Percentiles rank a stretch among this genome's conserved stretches.
These are phyloP conservation scores for Leccinum imitatum DNA, from an alignment of 768 basidiomycete species.

Conservation along the genomic window DNA sequence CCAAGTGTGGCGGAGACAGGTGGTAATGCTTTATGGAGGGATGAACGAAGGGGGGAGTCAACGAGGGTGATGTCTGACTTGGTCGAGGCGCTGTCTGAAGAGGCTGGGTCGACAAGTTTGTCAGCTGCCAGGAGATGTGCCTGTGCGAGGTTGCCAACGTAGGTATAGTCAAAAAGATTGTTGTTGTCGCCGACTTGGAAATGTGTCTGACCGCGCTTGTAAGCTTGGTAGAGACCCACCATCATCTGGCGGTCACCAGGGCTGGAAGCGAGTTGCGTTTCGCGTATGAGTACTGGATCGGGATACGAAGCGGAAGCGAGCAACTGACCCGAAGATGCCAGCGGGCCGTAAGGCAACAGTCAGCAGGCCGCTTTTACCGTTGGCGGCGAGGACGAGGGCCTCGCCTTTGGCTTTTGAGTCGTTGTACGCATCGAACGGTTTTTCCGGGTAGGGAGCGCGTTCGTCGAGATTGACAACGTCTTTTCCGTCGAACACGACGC, in stretches of 20 bases:
- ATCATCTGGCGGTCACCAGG: slow-evolving; percentile 91
- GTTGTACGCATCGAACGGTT: slow-evolving; percentile 88
- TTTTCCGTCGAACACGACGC: slow-evolving; percentile 82
- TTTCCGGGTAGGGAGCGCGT: slow-evolving; percentile 69
- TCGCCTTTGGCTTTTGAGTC: slow-evolving; percentile 92
- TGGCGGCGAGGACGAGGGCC: slow-evolving; percentile 77
- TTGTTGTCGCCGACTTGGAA: slow-evolving; percentile 93
- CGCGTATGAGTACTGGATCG: slow-evolving; percentile 1
- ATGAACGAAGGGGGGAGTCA: slow-evolving; percentile 39
- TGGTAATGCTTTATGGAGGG: slow-evolving; percentile 54
- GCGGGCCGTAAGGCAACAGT: slow-evolving; percentile 92
- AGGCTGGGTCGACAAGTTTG: slow-evolving; percentile 58
- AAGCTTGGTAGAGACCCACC: slow-evolving; percentile 74
- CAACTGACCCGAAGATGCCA: slow-evolving; percentile 88
- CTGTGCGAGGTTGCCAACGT: slow-evolving; percentile 92
- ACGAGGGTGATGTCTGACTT: slow-evolving; percentile 39
- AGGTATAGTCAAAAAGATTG: slow-evolving; percentile 95
- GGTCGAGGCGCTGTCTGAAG: slow-evolving; percentile 30
- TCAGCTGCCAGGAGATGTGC: slow-evolving; percentile 95
- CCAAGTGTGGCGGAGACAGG: slow-evolving; percentile 66
- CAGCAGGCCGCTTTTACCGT: slow-evolving; percentile 77
- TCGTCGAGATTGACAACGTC: slow-evolving; percentile 89
- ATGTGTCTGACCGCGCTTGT: slow-evolving; percentile 79
- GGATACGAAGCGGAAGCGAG: slow-evolving; percentile 1
- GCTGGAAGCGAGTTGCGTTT: slow-evolving; percentile 37